Conservation (phyloP, 805 yeast genomes). For the Ogataea chonburiensis region DNA sequence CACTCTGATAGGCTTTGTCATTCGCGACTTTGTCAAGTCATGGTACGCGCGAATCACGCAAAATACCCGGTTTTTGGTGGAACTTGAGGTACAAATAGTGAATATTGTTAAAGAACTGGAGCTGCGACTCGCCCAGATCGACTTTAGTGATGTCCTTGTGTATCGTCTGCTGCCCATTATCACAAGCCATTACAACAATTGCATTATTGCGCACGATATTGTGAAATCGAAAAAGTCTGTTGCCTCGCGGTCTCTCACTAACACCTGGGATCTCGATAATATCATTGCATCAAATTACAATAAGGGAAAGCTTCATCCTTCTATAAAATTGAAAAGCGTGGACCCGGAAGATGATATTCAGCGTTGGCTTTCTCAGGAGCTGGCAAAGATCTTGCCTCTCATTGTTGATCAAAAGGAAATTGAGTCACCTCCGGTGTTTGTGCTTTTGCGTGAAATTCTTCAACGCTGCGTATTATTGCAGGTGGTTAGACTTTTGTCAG, state of each 20-base stretch:
- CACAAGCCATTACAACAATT: constrained; percentile 60
- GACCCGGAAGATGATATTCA: constrained; percentile 44
- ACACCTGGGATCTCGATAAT: constrained; percentile 38
- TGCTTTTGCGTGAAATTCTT: constrained; percentile 62
- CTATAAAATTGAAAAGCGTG: constrained; percentile 41
- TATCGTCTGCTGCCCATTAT: constrained; percentile 60
- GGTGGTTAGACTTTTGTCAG: constrained; percentile 49
- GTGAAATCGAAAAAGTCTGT: constrained; percentile 30
- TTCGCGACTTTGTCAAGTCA: constrained; percentile 51
- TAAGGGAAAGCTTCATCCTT: constrained; percentile 58
- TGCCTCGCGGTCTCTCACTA: constrained; percentile 20
- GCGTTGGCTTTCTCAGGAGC: constrained; percentile 44
- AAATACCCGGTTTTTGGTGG: constrained; percentile 40
- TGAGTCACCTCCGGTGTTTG: constrained; percentile 45
- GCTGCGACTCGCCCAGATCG: constrained; percentile 41
- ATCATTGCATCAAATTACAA: constrained; percentile 45
- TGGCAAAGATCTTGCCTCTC: constrained; percentile 45
- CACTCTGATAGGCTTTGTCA: constrained; percentile 45
- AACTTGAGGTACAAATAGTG: constrained; percentile 45
- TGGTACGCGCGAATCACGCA: constrained; percentile 55
- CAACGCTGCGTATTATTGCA: constrained; percentile 58
- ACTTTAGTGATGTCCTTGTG: constrained; percentile 57
- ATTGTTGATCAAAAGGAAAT: constrained; percentile 49
- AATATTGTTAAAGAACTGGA: constrained; percentile 42
- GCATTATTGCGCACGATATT: constrained; percentile 41